Base-by-base conservation (phyloP, 2,329 filamentous ascomycete species). In the Fusarium oxysporum region DNA sequence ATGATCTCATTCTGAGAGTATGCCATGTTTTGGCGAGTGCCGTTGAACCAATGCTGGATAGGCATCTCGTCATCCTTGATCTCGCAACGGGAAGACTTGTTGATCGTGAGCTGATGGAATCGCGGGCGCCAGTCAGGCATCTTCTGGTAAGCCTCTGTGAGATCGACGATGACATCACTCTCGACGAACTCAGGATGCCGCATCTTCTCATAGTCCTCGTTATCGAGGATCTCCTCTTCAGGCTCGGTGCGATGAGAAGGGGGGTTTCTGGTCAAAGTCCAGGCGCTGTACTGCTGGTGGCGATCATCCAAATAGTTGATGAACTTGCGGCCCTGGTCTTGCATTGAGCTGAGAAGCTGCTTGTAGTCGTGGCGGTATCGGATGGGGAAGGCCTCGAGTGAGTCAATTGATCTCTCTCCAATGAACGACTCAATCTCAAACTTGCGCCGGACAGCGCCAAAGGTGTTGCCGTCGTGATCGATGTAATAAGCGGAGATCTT, bases 161-260 rank as follows among this genome's bases (percentile, higher is more conserved):
- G 76, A 41, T 85, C 82, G 6, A 85, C 80, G 12, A 85, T 83
- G n/a, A 85, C 81, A 30, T 85, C 82, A 50, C 82, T 83, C 62
- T 85, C 82, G 5, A 85, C 79, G 21, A 81, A 82, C 68, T 84
- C 82, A 0, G 81, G 81, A 33, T 83, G 82, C 1, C 80, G 81
- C 78, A 80, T 80, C 75, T 79, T 79, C 54, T 77, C 67, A 19
- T 82, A 80, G 21, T 78, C 71, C 43, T 78, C 76, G 12, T 73
- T 73, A 1, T 79, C 63, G 12, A 83, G 75, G 8, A 81, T 80
- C 66, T 82, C 82, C 1, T 78, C 74, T 1, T 82, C 80, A 1
- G 78, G 71, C 8, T 80, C 78, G 0, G 47, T 62, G 6, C 61
- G 72, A 30, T 79, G 65, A 37, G 68, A 73, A 1, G 80, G 81